Evolutionary conservation across 257 asterid genomes (phyloP), one percentile per base, ranked within the genome.

Genomic region (Solanum sparsipilum): DNA sequence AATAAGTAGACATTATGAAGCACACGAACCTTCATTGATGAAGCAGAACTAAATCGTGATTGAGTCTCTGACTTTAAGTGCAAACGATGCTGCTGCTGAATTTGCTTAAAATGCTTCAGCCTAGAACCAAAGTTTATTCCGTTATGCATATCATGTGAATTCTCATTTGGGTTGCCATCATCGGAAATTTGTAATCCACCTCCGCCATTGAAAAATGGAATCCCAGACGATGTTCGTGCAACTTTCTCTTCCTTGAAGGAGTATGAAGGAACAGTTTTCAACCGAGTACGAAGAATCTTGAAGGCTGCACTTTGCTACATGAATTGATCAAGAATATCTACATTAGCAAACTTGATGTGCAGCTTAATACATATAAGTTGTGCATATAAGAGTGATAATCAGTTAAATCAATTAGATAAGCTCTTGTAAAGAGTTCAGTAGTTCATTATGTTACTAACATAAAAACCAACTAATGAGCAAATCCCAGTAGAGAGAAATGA

Each of bases 261-360:
- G 93, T 93, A 93, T 9, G 98, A 89, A 41, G 99, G 99, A 13
- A 98, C 98, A 29, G 99, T 95, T 91, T 96, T 96, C 88, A 98
- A 89, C 48, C 99, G 94, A 81, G 99, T 97, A 87, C 96, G 91
- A 41, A 97, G 98, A 89, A 96, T 92, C 94, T 95, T 97, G 93
- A 97, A 97, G 74, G 99, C 99, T 87, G 94, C 91, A 90, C 99
- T 94, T 97, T 96, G 99, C 99, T 97, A 95, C 93, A 97, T 74
- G 87, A 86, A 88, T 36, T 83, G 84, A 38, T 60, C 2, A 86
- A 15, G 68, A 82, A 31, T 52, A 82, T 82, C 86, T 31, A 48
- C 11, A 20, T 82, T 6, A 34, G 78, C 25, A 75, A 86, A 31
- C 32, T 81, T 81, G 32, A 81, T 44, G 39, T 46, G 85, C 85